Base-by-base conservation (phyloP, 2,329 filamentous ascomycete species). In the Diaporthe citrichinensis region DNA sequence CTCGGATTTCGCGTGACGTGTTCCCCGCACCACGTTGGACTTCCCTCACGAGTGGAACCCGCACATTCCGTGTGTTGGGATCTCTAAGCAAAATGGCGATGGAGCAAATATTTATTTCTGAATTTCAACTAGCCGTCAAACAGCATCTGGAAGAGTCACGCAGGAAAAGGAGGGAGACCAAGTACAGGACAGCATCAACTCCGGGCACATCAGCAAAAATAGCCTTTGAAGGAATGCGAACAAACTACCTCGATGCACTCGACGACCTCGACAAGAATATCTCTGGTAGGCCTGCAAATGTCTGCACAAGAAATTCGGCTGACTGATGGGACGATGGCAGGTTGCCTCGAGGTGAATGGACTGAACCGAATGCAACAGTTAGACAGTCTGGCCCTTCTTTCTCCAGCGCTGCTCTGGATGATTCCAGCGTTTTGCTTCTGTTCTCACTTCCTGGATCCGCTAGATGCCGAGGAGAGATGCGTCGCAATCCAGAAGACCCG, bases 291-390 rank as follows among this genome's bases (percentile, higher is more conserved):
- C 15, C 23, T 58, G 8, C 2, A 5, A 14, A 9, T 14, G 10
- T 8, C 3, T 1, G 4, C 20, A 49, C n/a, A 14, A 4, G 4
- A 3, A 14, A 3, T n/a, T 7, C 4, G 10, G 1, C 6, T 36
- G 55, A 7, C 31, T 36, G 9, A 36, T 0, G 10, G 2, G 36
- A 23, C 1, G 0, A n/a, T 58, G 9, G 8, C 55, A 58, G 55
- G 17, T 7, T 58, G 20, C 20, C 4, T 58, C 4, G 10, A n/a
- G 2, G 8, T 4, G 20, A n/a, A 49, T n/a, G 20, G 23, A 6
- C 46, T 15, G 17, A n/a, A 36, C 7, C 9, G 9, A 1, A 12
- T 17, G 28, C 31, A n/a, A 36, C 28, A 36, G 20, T 10, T 58
- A n/a, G 55, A n/a, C 2, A 14, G 31, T 14, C 9, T 58, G 2